These are phyloP conservation scores for Sugiyamaella paludigena DNA, from an alignment of 1,139 yeast genomes.

Conservation along the genomic window DNA sequence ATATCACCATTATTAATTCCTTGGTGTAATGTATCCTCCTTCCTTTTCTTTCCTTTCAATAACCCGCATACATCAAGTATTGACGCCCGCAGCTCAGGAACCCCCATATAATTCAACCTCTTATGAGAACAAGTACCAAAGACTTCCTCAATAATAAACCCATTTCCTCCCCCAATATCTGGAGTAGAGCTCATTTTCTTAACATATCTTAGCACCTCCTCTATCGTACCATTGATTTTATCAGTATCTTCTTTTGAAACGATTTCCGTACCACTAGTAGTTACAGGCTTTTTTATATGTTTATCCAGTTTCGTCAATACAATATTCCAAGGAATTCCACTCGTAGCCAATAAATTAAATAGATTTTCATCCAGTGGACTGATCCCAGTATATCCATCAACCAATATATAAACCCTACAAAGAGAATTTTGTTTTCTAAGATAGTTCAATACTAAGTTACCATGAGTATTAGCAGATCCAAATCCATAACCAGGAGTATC, in stretches of 20 bases:
- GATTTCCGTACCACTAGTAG: not conserved
- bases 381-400: conserved; percentile 59
- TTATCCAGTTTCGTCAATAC: conserved; percentile 75
- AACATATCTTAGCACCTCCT: conserved; percentile 11
- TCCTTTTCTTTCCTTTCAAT: not conserved
- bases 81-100: conserved; percentile 30
- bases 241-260: conserved; percentile 19
- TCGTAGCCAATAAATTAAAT: conserved; percentile 48
- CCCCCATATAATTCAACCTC: conserved; percentile 24
- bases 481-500: conserved; percentile 91
- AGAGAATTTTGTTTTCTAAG: conserved; percentile 53
- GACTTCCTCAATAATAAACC: conserved; percentile 26
- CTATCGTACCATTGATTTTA: conserved; percentile 15
- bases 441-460: conserved; percentile 63
- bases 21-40: not conserved
- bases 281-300: conserved; percentile 19
- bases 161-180: conserved; percentile 15
- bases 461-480: conserved; percentile 61
- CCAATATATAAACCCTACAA: conserved; percentile 56
- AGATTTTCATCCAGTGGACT: conserved; percentile 54
- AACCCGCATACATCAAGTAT: conserved; percentile 20
- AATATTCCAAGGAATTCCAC: conserved; percentile 68
- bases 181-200: conserved; percentile 12
- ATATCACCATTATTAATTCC: too few relatives aligned
- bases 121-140: conserved; percentile 27